A percentile compares a stretch with the other conserved stretches of the same genome.
These are phyloP conservation scores for Chytriomyces confervae DNA, from an alignment of 192 early-diverging fungal genomes.

Conservation along the genomic window DNA sequence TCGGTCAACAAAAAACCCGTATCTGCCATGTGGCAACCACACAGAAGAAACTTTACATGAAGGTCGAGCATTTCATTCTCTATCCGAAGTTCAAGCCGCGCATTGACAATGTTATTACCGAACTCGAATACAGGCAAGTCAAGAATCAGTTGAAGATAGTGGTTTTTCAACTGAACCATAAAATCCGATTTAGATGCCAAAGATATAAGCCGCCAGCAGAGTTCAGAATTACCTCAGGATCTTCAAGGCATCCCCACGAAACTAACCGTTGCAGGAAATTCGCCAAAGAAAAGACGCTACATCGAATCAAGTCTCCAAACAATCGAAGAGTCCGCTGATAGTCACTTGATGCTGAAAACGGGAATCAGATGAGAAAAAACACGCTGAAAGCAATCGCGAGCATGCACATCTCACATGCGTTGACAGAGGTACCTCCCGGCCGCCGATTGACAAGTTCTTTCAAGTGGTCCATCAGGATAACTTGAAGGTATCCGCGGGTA, in stretches of 20 bases:
- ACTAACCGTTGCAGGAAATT: constrained; percentile 31
- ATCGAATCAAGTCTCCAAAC: constrained; percentile 30
- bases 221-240: background rate
- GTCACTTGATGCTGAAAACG: background rate
- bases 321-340: background rate
- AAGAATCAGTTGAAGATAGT: constrained; percentile 2
- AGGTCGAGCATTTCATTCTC: constrained; percentile 12
- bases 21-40: background rate
- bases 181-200: background rate
- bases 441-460: background rate
- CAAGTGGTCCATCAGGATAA: constrained; percentile 18
- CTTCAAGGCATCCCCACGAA: constrained; percentile 13
- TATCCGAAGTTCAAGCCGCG: constrained; percentile 1
- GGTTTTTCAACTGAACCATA: background rate
- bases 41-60: background rate
- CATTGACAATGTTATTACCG: constrained; percentile 4
- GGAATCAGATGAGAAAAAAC: background rate
- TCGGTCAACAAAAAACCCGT: background rate
- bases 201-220: background rate
- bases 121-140: constrained; percentile 13
- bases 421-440: background rate
- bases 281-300: constrained; percentile 12
- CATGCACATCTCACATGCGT: background rate
- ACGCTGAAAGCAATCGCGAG: background rate
- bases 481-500: background rate